Evolutionary conservation across 176 grass and related monocot genomes (phyloP).

Genomic region (Aegilops longissima): DNA sequence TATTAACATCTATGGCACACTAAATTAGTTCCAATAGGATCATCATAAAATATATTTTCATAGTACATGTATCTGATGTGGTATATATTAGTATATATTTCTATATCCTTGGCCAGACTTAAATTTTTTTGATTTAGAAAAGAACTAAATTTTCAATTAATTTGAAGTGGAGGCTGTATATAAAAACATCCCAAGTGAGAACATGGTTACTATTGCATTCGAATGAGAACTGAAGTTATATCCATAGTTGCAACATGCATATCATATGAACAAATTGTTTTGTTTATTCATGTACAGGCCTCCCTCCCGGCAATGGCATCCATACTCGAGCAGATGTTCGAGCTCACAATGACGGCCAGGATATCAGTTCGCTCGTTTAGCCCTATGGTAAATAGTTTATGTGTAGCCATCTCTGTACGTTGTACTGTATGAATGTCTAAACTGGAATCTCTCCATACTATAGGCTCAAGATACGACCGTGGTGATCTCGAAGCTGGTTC

Average conservation of each 20-base stretch:
- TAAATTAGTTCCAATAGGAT: no score
- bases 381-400: constrained; percentile 22
- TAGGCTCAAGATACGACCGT: constrained; percentile 22
- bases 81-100: no score
- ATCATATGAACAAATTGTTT: neutral
- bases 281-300: neutral
- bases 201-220: no score
- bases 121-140: no score
- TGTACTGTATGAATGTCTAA: neutral
- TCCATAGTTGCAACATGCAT: neutral
- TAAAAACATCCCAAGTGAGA: no score
- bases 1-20: no score
- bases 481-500: constrained; percentile 30
- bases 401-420: neutral
- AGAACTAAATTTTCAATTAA: no score
- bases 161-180: no score
- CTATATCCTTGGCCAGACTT: no score
- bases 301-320: constrained; percentile 8
- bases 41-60: no score
- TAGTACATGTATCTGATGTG: no score
- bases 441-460: neutral
- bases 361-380: neutral
- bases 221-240: neutral
- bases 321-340: constrained; percentile 35
- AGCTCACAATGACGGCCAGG: constrained; percentile 15